phyloP scores from a whole-genome alignment of 1,284 basidiomycete species.

The Marasmius fiardii region DNA sequence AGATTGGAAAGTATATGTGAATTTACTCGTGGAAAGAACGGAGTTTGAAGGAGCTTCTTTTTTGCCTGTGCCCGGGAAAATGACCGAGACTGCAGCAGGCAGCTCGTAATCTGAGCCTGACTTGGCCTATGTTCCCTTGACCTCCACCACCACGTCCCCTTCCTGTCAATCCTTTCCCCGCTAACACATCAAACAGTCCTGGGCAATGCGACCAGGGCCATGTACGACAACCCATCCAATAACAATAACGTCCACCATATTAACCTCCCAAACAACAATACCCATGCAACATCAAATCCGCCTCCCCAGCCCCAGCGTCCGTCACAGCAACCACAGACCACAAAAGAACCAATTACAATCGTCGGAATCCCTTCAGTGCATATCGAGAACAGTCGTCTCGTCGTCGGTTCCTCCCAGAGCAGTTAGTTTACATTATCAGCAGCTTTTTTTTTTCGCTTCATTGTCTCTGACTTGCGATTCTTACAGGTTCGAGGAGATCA shows the following conservation, averaged over 20 bases:
- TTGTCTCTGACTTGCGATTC: slow-evolving; percentile 8
- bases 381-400: slow-evolving; percentile 59
- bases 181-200: slow-evolving; percentile 18
- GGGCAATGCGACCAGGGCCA: slow-evolving; percentile 13
- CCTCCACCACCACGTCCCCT: slow-evolving; percentile 20
- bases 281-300: slow-evolving; percentile 21
- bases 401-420: slow-evolving; percentile 67
- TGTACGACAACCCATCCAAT: slow-evolving; percentile 8
- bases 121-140: slow-evolving; percentile 15
- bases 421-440: slow-evolving; percentile 42
- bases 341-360: slow-evolving; percentile 61
- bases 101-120: slow-evolving; percentile 7
- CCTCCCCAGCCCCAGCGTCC: slow-evolving; percentile 24
- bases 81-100: slow-evolving; percentile 10
- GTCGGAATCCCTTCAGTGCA: slow-evolving; percentile 70
- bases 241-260: slow-evolving; percentile 1
- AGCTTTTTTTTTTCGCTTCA: slow-evolving; percentile 7
- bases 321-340: slow-evolving; percentile 19
- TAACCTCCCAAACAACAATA: slow-evolving; percentile 12
- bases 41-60: background rate
- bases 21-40: slow-evolving; percentile 1
- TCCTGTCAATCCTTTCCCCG: slow-evolving; percentile 21
- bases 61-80: background rate
- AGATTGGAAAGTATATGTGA: no score
- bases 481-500: slow-evolving; percentile 32